Evolutionary conservation across 1,284 basidiomycete species (phyloP).

Genomic region (Phylloporus sp.): DNA sequence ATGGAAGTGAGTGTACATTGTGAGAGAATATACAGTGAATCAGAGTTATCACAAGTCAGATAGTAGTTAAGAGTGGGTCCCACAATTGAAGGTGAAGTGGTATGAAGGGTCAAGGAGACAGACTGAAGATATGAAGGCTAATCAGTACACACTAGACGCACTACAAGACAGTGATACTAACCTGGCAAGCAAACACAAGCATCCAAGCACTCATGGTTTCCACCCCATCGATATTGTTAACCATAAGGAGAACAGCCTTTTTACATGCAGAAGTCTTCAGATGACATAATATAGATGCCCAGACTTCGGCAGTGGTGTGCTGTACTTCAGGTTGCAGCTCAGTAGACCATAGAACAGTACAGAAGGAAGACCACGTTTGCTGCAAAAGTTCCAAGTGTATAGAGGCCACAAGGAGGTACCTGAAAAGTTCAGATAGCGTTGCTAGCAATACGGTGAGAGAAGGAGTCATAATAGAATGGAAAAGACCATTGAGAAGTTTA

Average conservation of each 20-base stretch:
- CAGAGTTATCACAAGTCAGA: slow-evolving; percentile 47
- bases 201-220: slow-evolving; percentile 71
- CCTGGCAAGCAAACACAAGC: slow-evolving; percentile 74
- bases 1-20: slow-evolving; percentile 78
- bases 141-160: slow-evolving; percentile 5
- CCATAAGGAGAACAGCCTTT: slow-evolving; percentile 54
- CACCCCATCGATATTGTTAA: slow-evolving; percentile 46
- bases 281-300: slow-evolving; percentile 70
- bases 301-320: slow-evolving; percentile 75
- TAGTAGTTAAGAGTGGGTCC: slow-evolving; percentile 57
- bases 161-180: slow-evolving; percentile 34
- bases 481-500: slow-evolving; percentile 60
- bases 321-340: slow-evolving; percentile 70
- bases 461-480: slow-evolving; percentile 57
- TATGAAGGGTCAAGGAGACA: slow-evolving; percentile 80
- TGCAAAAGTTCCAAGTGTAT: slow-evolving; percentile 53
- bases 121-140: slow-evolving; percentile 47
- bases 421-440: slow-evolving; percentile 68
- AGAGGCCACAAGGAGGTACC: slow-evolving; percentile 67
- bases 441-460: slow-evolving; percentile 67
- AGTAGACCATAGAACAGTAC: slow-evolving; percentile 52
- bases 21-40: slow-evolving; percentile 56
- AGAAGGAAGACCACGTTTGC: slow-evolving; percentile 60
- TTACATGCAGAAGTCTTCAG: slow-evolving; percentile 59
- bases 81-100: slow-evolving; percentile 69